These are phyloP conservation scores for Platanus orientalis DNA, from an alignment of 164 flowering plant genomes.

Conservation along the genomic window DNA sequence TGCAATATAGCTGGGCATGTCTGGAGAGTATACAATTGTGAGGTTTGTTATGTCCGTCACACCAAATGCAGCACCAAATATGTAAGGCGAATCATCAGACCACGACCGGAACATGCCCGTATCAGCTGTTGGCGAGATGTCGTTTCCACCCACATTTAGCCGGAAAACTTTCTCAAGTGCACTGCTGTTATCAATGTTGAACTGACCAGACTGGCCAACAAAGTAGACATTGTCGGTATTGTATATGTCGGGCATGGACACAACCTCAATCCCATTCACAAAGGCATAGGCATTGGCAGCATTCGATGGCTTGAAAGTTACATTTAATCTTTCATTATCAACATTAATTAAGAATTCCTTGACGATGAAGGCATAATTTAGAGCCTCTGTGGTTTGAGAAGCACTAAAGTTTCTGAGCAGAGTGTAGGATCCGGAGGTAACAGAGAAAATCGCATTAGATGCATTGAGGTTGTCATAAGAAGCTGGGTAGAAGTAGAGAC, in stretches of 20 bases:
- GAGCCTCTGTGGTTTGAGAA: not conserved
- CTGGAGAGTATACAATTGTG: constrained; percentile 32
- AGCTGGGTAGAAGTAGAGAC: not conserved
- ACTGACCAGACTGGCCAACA: not conserved
- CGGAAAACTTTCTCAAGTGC: constrained; percentile 4
- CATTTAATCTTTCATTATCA: not conserved
- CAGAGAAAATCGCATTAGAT: constrained; percentile 11
- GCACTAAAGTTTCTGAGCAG: constrained; percentile 14
- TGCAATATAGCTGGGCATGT: constrained; percentile 51
- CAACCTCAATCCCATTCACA: constrained; percentile 23
- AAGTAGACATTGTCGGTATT: not conserved
- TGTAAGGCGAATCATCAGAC: constrained; percentile 50
- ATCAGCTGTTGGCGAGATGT: constrained; percentile 18
- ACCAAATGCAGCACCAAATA: constrained; percentile 59
- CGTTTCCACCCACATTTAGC: constrained; percentile 10
- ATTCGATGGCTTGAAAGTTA: constrained; percentile 17
- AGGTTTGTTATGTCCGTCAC: constrained; percentile 34
- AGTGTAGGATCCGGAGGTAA: constrained; percentile 8
- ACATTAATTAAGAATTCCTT: constrained; percentile 11
- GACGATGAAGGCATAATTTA: not conserved
- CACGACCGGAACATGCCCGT: constrained; percentile 27
- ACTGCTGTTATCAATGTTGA: not conserved
- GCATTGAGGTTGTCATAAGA: not conserved
- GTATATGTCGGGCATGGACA: constrained; percentile 14
- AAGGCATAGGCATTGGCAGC: constrained; percentile 14